These are phyloP conservation scores for Helotiales sp. DNA, from an alignment of 2,329 filamentous ascomycete species.

Conservation along the genomic window DNA sequence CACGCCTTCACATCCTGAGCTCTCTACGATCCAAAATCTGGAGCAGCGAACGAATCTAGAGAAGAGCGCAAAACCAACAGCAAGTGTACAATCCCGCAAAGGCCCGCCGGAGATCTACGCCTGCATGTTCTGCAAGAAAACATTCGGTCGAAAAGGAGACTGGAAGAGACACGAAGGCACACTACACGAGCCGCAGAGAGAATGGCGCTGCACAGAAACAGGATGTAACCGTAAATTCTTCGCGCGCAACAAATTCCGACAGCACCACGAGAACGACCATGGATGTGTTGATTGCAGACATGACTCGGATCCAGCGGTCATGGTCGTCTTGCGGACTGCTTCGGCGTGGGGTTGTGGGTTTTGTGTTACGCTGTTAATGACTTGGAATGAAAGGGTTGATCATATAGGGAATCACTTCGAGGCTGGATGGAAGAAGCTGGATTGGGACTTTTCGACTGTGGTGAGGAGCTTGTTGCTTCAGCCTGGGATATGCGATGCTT, in stretches of 20 bases:
- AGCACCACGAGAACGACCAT: conserved; percentile 1
- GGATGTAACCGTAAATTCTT: background rate
- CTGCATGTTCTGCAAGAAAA: background rate
- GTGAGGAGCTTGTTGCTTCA: background rate
- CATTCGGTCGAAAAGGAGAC: conserved; percentile 1
- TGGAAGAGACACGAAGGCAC: conserved; percentile 5
- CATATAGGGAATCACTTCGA: background rate
- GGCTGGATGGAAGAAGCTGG: background rate
- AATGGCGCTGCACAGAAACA: background rate
- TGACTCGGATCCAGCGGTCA: background rate
- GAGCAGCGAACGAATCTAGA: too few relatives aligned
- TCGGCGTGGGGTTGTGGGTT: background rate
- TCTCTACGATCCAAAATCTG: background rate
- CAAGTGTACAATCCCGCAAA: background rate
- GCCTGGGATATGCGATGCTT: background rate
- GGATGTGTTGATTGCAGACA: conserved; percentile 1
- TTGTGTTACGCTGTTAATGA: background rate
- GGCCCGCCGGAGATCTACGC: background rate
- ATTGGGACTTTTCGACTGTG: conserved; percentile 6
- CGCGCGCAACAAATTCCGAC: background rate
- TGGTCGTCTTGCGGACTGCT: background rate
- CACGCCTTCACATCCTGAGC: background rate
- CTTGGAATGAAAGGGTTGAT: background rate
- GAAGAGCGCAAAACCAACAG: background rate
- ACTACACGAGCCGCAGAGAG: background rate